A percentile compares a stretch with the other conserved stretches of the same genome.
phyloP scores from a whole-genome alignment of 768 basidiomycete genomes.

The Flagelloscypha sp. region DNA sequence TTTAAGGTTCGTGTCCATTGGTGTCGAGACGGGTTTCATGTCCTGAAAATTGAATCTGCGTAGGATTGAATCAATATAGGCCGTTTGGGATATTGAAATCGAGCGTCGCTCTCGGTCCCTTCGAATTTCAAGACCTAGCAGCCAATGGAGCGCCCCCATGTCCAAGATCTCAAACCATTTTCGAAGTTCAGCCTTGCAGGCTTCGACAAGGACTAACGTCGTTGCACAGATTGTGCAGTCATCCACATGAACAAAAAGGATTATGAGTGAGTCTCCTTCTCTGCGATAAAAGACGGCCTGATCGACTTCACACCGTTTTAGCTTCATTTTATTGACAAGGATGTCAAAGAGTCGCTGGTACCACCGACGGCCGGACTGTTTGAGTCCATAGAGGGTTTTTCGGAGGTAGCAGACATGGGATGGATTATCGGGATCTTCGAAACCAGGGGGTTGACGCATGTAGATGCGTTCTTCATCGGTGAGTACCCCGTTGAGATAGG shows the following conservation, averaged over 20 bases:
- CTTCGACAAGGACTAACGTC: not conserved
- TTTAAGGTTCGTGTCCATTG: conserved; percentile 22
- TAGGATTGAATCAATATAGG: conserved; percentile 25
- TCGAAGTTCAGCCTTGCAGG: conserved; percentile 7
- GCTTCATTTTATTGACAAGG: not conserved
- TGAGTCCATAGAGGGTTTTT: conserved; percentile 17
- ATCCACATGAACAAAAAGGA: conserved; percentile 9
- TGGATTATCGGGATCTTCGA: conserved; percentile 3
- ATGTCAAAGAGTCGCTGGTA: conserved; percentile 6
- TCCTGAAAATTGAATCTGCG: conserved; percentile 18
- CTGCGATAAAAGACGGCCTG: conserved; percentile 1
- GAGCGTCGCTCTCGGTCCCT: conserved; percentile 15
- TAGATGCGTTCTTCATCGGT: conserved; percentile 19
- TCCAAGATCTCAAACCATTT: conserved; percentile 10
- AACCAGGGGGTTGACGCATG: conserved; percentile 23
- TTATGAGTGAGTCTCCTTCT: not conserved
- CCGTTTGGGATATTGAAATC: conserved; percentile 21
- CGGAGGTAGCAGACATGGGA: conserved; percentile 9
- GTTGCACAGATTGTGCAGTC: conserved; percentile 11
- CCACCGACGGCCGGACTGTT: conserved; percentile 16
- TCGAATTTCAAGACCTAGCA: conserved; percentile 24
- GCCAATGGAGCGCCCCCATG: conserved; percentile 13
- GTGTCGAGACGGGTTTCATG: conserved; percentile 17
- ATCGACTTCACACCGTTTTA: conserved; percentile 1
- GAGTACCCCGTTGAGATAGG: conserved; percentile 21